Evolutionary conservation across 352 stramenopile genomes (phyloP), one percentile per base, ranked within the genome.

Genomic region (Pythium dissimile): DNA sequence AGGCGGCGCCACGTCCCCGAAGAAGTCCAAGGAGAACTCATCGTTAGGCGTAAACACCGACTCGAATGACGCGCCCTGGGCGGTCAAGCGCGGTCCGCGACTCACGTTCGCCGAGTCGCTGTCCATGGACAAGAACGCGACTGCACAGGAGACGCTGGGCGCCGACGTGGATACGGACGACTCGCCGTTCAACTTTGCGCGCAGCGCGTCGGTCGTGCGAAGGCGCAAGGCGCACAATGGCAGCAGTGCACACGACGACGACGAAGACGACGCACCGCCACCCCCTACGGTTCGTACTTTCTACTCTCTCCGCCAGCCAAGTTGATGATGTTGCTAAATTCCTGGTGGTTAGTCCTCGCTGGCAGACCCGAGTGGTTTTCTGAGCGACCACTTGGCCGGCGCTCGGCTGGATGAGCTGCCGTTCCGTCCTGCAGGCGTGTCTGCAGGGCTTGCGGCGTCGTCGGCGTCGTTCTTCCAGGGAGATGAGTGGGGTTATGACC

Each of bases 401-500:
- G 43, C 41, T 3, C 32, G 41, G 38, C 16, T 52, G 7, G 58
- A 66, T 24, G 46, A 55, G 24, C 49, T 55, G 59, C 59, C 46
- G 20, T 59, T 50, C 42, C 51, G 59, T 9, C 46, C 59, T 1
- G 42, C 61, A 9, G 54, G 51, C 34, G 42, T 49, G 30, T 63
- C 60, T 7, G 43, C 60, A 12, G 39, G 49, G 0, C 9, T 41
- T 0, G 26, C 24, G 15, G 44, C 75, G 42, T 64, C 64, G 7
- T 68, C 69, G 55, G 83, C 80, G 24, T 68, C 75, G 21, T 81
- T 73, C 39, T 51, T 85, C 7, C 71, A 87, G 42, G 80, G 71
- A 11, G 80, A 91, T 51, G 75, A 84, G 27, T 94, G 84, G 84
- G 81, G 84, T 2, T 71, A 79, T 51, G 80, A 94, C 61, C 80